These are phyloP conservation scores for Globisporangium cystogenes DNA, from an alignment of 352 stramenopile genomes.

Conservation along the genomic window DNA sequence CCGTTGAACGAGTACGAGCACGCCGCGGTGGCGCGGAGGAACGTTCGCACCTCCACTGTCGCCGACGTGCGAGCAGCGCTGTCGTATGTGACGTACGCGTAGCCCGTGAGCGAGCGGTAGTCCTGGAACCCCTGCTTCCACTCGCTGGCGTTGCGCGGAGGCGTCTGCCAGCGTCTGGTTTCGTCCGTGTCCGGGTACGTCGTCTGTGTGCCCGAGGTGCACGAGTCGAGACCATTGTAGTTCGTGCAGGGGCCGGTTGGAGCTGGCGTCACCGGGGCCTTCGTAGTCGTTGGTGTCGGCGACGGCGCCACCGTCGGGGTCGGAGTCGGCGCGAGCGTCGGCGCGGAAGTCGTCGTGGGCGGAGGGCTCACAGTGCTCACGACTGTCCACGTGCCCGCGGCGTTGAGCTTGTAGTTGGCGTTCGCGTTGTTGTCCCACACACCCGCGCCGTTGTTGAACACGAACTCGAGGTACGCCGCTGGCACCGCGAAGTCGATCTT, in stretches of 20 bases:
- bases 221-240: conserved; percentile 28
- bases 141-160: conserved; percentile 24
- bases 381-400: conserved; percentile 27
- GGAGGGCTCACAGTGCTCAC: conserved; percentile 21
- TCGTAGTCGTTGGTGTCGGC: conserved; percentile 7
- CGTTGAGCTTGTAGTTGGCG: conserved; percentile 30
- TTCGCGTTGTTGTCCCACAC: conserved; percentile 40
- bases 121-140: conserved; percentile 36
- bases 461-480: conserved; percentile 21
- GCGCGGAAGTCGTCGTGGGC: conserved; percentile 1
- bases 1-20: conserved; percentile 42
- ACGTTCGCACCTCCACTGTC: conserved; percentile 32
- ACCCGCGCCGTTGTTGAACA: conserved; percentile 34
- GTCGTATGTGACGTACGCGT: conserved; percentile 37
- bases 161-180: conserved; percentile 38
- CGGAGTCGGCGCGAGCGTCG: conserved; percentile 11
- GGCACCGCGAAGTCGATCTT: conserved; percentile 22
- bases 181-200: conserved; percentile 19
- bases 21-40: conserved; percentile 16
- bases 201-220: conserved; percentile 16
- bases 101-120: conserved; percentile 35
- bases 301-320: conserved; percentile 7
- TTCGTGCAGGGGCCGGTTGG: conserved; percentile 22
- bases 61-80: conserved; percentile 19
- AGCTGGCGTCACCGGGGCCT: conserved; percentile 13